Base-by-base conservation (phyloP, 768 basidiomycete genomes). In the Termitomyces sp. region DNA sequence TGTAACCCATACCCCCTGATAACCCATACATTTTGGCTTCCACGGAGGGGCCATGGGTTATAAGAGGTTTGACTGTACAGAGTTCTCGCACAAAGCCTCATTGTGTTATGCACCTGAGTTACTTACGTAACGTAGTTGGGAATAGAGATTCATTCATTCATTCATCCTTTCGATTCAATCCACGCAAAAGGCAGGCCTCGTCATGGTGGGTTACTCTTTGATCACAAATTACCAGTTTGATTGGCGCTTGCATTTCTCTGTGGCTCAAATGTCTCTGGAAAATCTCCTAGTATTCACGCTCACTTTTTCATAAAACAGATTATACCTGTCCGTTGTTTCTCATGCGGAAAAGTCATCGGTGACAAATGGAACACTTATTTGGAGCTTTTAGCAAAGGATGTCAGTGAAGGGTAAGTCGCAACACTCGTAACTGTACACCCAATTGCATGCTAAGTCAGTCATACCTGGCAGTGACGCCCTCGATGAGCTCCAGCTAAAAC, bases 281-380 rank as follows among this genome's bases (percentile, higher is more conserved):
- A 28, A 18, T 18, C 26, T 52, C 18, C 26, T 28, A 18, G 35
- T 52, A 16, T 40, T 28, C 3, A 52, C 36, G 4, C 18, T 38
- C 23, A 14, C 52, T 20, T 62, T 51, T 50, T 35, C 33, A 18
- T 50, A 35, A 36, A 6, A n/a, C 66, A 96, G 95, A 98, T 98
- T 61, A 96, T 97, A 63, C 95, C 95, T 49, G 92, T 98, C 7
- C 86, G 95, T 46, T 96, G 95, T 65, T 97, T 97, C 70, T 93
- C 95, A 16, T 96, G 94, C 69, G 96, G 96, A 48, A 98, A 98
- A 74, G 95, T 98, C 62, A 88, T 98, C 43, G 94, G 96, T 50
- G 93, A 98, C 78, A 92, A 97, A 64, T 98, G 96, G 95, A 88
- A 84, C 59, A 81, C 82, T 23, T 98, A 97, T 72, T 75, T 97